Evolutionary conservation across 2,329 filamentous ascomycete species (phyloP).

Genomic region (Penicillium crustosum): DNA sequence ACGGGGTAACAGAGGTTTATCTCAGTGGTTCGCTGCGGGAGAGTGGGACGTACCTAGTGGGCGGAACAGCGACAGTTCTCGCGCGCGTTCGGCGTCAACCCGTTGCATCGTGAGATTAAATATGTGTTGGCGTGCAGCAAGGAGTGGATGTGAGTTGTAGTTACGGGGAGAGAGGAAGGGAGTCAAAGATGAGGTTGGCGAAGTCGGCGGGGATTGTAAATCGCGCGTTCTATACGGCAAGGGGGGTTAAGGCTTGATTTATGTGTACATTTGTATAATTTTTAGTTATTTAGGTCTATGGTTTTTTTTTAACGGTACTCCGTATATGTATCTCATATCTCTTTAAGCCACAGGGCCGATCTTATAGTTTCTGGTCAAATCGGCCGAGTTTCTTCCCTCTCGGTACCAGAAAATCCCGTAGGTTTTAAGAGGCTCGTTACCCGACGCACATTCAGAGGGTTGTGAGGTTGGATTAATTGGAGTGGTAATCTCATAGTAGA

Average conservation of each 20-base stretch:
- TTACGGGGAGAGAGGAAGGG: neutral
- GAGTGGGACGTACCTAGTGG: slow-evolving; percentile 43
- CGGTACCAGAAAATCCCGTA: slow-evolving; percentile 17
- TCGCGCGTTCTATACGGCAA: slow-evolving; percentile 1
- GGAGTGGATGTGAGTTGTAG: neutral
- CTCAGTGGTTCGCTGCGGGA: slow-evolving; percentile 34
- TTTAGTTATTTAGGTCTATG: neutral
- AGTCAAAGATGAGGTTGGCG: slow-evolving; percentile 1
- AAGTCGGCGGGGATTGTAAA: slow-evolving; percentile 2
- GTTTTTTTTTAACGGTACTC: neutral
- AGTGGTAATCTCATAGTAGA: neutral
- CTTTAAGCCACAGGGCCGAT: slow-evolving; percentile 5
- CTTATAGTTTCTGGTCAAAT: slow-evolving; percentile 9
- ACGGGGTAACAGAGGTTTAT: slow-evolving; percentile 31
- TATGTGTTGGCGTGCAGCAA: neutral
- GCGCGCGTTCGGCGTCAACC: slow-evolving; percentile 42
- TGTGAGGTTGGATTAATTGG: neutral
- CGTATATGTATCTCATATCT: slow-evolving; percentile 16
- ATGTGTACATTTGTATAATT: neutral
- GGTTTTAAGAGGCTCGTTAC: slow-evolving; percentile 11
- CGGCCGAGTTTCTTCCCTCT: slow-evolving; percentile 17
- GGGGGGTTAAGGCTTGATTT: neutral
- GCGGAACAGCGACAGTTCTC: slow-evolving; percentile 46
- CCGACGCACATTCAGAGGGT: neutral
- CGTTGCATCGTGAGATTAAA: slow-evolving; percentile 26